These are phyloP conservation scores for Pterula multifida DNA, from an alignment of 1,284 basidiomycete genomes.

Conservation along the genomic window DNA sequence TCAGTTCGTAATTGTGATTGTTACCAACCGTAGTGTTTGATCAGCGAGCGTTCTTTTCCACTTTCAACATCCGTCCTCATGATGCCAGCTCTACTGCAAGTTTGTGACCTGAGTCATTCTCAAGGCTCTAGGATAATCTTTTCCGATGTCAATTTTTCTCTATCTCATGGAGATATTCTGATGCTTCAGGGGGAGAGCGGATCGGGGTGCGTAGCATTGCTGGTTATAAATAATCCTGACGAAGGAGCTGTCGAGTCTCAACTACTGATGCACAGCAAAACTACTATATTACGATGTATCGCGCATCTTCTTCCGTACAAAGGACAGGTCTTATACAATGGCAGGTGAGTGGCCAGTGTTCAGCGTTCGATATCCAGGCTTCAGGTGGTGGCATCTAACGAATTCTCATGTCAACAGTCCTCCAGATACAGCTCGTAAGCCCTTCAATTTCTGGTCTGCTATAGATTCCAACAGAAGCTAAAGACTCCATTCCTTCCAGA, in stretches of 20 bases:
- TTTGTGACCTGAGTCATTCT: constrained; percentile 26
- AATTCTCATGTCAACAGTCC: constrained; percentile 34
- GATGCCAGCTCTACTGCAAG: constrained; percentile 10
- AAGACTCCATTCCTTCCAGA: constrained; percentile 27
- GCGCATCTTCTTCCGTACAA: constrained; percentile 66
- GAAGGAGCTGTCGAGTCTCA: neutral
- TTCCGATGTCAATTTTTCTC: constrained; percentile 37
- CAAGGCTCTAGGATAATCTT: constrained; percentile 39
- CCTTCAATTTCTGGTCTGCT: constrained; percentile 1
- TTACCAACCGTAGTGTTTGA: neutral
- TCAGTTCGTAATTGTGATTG: neutral
- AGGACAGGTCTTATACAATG: constrained; percentile 54
- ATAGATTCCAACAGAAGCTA: too few relatives aligned
- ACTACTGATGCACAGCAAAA: constrained; percentile 36
- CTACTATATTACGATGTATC: constrained; percentile 73
- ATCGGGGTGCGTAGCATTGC: constrained; percentile 25
- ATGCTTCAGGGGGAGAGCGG: constrained; percentile 69
- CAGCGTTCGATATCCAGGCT: too few relatives aligned
- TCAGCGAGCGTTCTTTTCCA: too few relatives aligned
- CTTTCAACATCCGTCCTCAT: constrained; percentile 14
- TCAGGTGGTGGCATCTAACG: too few relatives aligned
- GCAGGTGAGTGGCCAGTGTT: constrained; percentile 36
- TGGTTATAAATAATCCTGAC: constrained; percentile 5
- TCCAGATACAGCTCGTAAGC: constrained; percentile 36
- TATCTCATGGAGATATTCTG: constrained; percentile 42